phyloP scores from a whole-genome alignment of 805 yeast species.

The Ogataea ganodermae region DNA sequence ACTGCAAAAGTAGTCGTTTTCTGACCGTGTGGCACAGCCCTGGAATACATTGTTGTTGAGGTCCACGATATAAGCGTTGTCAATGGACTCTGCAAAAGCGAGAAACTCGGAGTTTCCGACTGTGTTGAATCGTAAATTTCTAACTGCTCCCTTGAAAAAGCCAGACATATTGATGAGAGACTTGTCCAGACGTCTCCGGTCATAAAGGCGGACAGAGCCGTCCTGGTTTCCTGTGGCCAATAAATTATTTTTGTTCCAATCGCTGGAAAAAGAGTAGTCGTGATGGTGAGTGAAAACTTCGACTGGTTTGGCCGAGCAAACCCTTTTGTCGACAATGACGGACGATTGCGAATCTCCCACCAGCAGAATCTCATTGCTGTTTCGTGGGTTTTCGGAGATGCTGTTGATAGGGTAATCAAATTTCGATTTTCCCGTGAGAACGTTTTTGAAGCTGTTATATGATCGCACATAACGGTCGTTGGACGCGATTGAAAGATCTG shows the following conservation, averaged over 20 bases:
- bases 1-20: constrained; percentile 2
- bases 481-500: constrained; percentile 46
- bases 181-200: constrained; percentile 38
- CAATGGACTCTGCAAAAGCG: constrained; percentile 60
- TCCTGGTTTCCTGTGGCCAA: constrained; percentile 64
- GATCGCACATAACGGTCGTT: constrained; percentile 49
- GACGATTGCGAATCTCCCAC: constrained; percentile 53
- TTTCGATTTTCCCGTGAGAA: constrained; percentile 15
- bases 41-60: constrained; percentile 19
- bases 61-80: constrained; percentile 54
- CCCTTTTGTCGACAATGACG: constrained; percentile 47
- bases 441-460: constrained; percentile 38
- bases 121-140: constrained; percentile 53
- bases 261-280: constrained; percentile 62
- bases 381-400: constrained; percentile 42
- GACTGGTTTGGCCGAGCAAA: constrained; percentile 2
- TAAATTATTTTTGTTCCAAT: constrained; percentile 49
- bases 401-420: constrained; percentile 56
- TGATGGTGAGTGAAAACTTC: constrained; percentile 44
- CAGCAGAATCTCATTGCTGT: constrained; percentile 41
- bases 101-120: constrained; percentile 45
- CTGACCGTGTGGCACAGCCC: neutral
- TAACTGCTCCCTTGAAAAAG: constrained; percentile 44
- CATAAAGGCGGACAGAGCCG: constrained; percentile 56
- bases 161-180: constrained; percentile 23